A percentile compares a stretch with the other conserved stretches of the same genome.
These are phyloP conservation scores for Fusarium humuli DNA, from an alignment of 2,329 filamentous ascomycete species.

Conservation along the genomic window DNA sequence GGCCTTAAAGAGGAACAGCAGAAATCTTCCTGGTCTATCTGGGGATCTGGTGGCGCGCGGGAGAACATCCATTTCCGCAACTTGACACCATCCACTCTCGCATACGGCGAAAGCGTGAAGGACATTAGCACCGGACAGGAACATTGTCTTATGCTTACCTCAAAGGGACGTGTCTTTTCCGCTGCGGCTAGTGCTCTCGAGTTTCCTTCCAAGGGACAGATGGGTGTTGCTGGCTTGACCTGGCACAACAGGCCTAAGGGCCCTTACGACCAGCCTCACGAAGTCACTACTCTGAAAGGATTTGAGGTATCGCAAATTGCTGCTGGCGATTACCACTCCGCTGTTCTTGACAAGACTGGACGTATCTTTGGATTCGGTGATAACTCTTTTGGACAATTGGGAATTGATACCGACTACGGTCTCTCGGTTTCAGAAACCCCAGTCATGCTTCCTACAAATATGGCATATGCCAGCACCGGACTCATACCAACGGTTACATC, in stretches of 20 bases:
- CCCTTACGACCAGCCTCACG: constrained; percentile 84
- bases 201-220: constrained; percentile 85
- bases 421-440: constrained; percentile 75
- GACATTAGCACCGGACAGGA: constrained; percentile 84
- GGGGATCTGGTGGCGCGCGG: constrained; percentile 56
- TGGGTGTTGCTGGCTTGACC: constrained; percentile 84
- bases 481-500: constrained; percentile 75
- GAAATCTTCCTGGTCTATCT: constrained; percentile 77
- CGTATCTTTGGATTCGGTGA: constrained; percentile 90
- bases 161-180: constrained; percentile 85
- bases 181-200: constrained; percentile 82
- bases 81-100: constrained; percentile 73
- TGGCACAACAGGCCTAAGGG: constrained; percentile 83
- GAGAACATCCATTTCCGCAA: constrained; percentile 75
- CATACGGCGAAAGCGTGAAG: constrained; percentile 77
- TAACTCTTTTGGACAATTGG: constrained; percentile 90
- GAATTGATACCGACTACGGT: constrained; percentile 76
- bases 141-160: constrained; percentile 87
- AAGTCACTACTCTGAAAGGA: constrained; percentile 77
- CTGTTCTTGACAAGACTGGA: constrained; percentile 80
- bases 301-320: constrained; percentile 81
- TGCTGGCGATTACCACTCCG: constrained; percentile 86
- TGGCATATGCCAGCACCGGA: constrained; percentile 76
- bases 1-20: constrained; percentile 72
- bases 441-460: constrained; percentile 74